Evolutionary conservation across 2,329 filamentous ascomycete species (phyloP).

Genomic region (Ophiostoma piceae): DNA sequence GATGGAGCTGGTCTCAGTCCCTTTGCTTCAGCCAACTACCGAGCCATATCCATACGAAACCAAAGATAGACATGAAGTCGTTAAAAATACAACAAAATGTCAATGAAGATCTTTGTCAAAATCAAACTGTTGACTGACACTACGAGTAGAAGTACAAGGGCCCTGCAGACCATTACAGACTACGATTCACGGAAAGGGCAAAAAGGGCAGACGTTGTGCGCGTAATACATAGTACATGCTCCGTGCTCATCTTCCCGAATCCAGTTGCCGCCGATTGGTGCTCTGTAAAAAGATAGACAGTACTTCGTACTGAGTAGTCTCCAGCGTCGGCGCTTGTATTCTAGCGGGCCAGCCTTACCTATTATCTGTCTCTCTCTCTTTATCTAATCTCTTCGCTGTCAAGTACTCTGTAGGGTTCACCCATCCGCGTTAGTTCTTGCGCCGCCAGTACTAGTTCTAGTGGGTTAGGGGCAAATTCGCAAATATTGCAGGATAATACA

Average conservation of each 20-base stretch:
- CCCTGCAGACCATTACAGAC: no score
- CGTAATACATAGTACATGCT: background rate
- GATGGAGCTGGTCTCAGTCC: background rate
- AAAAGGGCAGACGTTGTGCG: background rate
- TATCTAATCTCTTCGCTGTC: background rate
- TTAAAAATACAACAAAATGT: background rate
- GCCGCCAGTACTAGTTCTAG: background rate
- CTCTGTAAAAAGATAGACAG: background rate
- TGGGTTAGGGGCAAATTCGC: background rate
- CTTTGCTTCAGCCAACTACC: background rate
- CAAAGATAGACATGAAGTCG: no score
- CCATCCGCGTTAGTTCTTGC: conserved; percentile 5
- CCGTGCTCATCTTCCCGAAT: background rate
- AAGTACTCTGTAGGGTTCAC: background rate
- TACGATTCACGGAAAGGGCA: background rate
- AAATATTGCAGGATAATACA: background rate
- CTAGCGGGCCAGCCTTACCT: background rate
- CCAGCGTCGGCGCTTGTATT: background rate
- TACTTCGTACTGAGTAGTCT: background rate
- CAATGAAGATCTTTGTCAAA: background rate
- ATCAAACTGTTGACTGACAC: background rate
- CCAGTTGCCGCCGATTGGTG: background rate
- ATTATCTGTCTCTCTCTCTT: background rate
- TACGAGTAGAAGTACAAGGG: background rate
- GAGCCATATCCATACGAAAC: background rate